Base-by-base conservation (phyloP, 2,329 filamentous ascomycete genomes). In the Calonectria pseudoreteaudii region DNA sequence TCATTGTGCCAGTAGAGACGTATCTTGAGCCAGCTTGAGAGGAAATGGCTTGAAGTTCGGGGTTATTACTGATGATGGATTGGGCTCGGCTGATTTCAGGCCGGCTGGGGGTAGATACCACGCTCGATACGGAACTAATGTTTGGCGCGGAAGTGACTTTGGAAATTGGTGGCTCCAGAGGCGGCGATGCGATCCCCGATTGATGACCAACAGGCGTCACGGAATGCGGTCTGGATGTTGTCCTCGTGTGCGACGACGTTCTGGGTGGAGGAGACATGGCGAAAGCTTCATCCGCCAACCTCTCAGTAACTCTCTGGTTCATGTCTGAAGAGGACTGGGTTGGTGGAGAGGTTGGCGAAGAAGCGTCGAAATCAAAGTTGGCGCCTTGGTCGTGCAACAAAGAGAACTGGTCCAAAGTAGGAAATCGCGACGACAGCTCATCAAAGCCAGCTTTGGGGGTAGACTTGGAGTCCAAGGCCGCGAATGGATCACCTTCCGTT, bases 361-460 rank as follows among this genome's bases (percentile, higher is more conserved):
- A 84, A n/a, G 88, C 83, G 73, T 94, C 93, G 82, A 98, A 98
- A 69, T 96, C 93, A 79, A 98, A 98, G 73, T 95, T 96, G 74
- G 91, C 86, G 4, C 94, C 94, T 75, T 94, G 91, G 75, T 98
- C 95, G 78, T 98, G 95, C 56, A 98, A 87, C 23, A 99, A 87
- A 4, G 96, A 93, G 81, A 99, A 99, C 78, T 98, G 95, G 80
- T 98, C 96, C 30, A 99, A 88, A 8, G 95, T 96, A 0, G 97
- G 97, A 78, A 98, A 99, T 67, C 94, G 91, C 34, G 92, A 90
- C 0, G 96, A 95, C 31, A 98, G 87, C 81, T 98, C 96, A 78
- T 98, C 97, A 2, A 88, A 87, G 28, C 90, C 89, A 10, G 86
- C 86, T 30, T 86, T 80, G 77, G 87, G 77, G 75, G 85, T 84